phyloP scores from a whole-genome alignment of 2,329 filamentous ascomycete species.

The Microcyclospora tardicrescens region DNA sequence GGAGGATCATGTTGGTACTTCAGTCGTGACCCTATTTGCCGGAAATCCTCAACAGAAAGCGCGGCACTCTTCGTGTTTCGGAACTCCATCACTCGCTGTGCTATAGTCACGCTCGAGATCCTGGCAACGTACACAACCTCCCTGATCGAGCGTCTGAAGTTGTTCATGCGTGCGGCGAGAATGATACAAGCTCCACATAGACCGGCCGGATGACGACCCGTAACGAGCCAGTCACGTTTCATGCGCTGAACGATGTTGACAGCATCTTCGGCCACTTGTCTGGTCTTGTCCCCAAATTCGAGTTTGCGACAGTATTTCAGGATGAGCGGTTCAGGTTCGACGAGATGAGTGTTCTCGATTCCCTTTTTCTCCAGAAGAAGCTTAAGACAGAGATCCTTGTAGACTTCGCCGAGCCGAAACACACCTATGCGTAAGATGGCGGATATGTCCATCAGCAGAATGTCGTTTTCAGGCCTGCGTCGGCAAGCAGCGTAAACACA shows the following conservation, averaged over 20 bases:
- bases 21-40: conserved; percentile 51
- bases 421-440: conserved; percentile 79
- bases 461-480: conserved; percentile 61
- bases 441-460: conserved; percentile 92
- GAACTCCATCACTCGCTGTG: conserved; percentile 85
- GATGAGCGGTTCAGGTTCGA: conserved; percentile 77
- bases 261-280: conserved; percentile 77
- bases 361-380: conserved; percentile 46
- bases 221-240: conserved; percentile 95
- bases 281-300: conserved; percentile 72
- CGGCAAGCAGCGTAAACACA: conserved; percentile 84
- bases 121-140: conserved; percentile 99
- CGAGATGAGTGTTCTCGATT: conserved; percentile 42
- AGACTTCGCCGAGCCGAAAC: conserved; percentile 79
- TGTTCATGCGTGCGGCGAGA: conserved; percentile 94
- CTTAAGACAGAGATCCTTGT: conserved; percentile 64
- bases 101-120: conserved; percentile 84
- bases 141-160: conserved; percentile 80
- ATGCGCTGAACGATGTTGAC: conserved; percentile 80
- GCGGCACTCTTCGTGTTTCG: conserved; percentile 71
- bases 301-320: conserved; percentile 82
- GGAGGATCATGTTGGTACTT: conserved; percentile 72
- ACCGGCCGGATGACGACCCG: conserved; percentile 82
- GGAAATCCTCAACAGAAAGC: conserved; percentile 78
- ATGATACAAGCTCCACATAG: conserved; percentile 90